Evolutionary conservation across 139 green algal species (phyloP).

Genomic region (Eudorina sp.): DNA sequence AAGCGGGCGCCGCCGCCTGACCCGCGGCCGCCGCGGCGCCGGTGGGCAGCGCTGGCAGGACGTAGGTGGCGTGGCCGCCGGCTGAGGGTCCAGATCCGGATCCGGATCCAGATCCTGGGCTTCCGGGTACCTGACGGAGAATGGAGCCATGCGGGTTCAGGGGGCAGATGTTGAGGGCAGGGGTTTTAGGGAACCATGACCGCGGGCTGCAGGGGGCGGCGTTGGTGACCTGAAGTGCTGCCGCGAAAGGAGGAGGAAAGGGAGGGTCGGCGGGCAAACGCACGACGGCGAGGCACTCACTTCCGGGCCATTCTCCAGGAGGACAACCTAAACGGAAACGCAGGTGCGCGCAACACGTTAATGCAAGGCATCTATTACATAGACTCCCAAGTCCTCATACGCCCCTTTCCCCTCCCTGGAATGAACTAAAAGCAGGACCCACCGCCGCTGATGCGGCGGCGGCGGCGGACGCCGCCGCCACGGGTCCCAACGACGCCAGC

Average conservation of each 20-base stretch:
- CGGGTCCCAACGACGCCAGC: slow-evolving; percentile 11
- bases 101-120: too few species aligned
- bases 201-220: neutral
- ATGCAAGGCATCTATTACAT: too few species aligned
- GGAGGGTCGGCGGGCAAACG: neutral
- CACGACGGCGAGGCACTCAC: neutral
- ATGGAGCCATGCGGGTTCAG: neutral
- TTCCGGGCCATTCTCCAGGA: too few species aligned
- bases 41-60: neutral
- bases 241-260: neutral
- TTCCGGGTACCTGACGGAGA: neutral
- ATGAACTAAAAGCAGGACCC: too few species aligned
- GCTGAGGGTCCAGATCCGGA: too few species aligned
- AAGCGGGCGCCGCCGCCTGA: neutral
- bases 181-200: too few species aligned
- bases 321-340: too few species aligned
- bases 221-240: too few species aligned
- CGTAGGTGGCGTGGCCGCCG: neutral
- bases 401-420: too few species aligned
- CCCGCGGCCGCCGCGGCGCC: neutral
- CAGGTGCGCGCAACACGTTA: too few species aligned
- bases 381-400: too few species aligned
- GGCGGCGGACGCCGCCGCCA: neutral
- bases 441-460: neutral
- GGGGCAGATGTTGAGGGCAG: neutral